phyloP scores from a whole-genome alignment of 768 basidiomycete genomes.

The Mycena latifolia region DNA sequence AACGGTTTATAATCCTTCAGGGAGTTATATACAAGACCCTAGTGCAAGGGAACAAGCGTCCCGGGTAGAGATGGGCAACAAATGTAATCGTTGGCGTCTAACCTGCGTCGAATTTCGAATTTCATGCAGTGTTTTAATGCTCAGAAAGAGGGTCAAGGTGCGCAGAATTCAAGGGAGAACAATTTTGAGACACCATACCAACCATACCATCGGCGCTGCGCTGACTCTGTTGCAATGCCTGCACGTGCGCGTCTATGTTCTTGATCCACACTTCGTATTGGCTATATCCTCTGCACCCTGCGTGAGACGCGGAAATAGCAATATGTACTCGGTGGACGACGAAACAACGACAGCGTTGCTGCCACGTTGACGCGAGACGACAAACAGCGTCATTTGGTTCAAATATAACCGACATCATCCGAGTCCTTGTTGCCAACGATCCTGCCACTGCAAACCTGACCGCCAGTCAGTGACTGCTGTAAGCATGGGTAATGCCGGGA shows the following conservation, averaged over 20 bases:
- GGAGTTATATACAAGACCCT: too few species aligned
- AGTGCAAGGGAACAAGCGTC: too few species aligned
- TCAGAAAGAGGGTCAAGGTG: constrained; percentile 1
- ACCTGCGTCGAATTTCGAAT: too few species aligned
- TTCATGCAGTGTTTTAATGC: too few species aligned
- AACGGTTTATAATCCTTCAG: too few species aligned
- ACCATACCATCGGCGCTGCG: too few species aligned
- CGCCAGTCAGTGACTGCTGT: not conserved
- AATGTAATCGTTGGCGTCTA: not conserved
- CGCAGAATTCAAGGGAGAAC: not conserved
- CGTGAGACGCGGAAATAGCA: constrained; percentile 2
- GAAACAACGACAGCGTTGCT: not conserved
- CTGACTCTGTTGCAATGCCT: not conserved
- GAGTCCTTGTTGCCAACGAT: not conserved
- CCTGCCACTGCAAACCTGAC: not conserved
- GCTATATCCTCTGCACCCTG: constrained; percentile 2
- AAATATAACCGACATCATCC: not conserved
- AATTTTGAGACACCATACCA: constrained; percentile 1
- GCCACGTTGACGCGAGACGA: not conserved
- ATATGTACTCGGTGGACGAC: not conserved
- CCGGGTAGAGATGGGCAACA: too few species aligned
- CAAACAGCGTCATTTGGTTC: constrained; percentile 1
- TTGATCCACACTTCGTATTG: not conserved
- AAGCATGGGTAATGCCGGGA: not conserved
- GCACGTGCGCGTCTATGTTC: constrained; percentile 1